These are phyloP conservation scores for Excoecaria cochinchinensis DNA, from an alignment of 345 rosid species.

Conservation along the genomic window DNA sequence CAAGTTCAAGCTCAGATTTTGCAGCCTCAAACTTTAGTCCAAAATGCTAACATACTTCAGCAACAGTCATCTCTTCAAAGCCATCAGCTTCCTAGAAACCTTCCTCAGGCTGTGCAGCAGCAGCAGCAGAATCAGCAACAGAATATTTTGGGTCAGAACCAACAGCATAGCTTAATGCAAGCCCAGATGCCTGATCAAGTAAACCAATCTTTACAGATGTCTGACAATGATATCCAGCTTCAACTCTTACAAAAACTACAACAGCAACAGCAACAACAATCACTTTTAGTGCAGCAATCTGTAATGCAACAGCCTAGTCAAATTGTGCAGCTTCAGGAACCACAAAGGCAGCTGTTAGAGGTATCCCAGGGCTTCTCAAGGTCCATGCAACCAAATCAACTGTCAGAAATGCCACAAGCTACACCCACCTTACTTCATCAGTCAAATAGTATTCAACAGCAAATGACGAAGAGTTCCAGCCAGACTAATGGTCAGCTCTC, in stretches of 20 bases:
- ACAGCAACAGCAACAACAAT: conserved; percentile 63
- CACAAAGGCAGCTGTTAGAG: conserved; percentile 50
- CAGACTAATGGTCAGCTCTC: conserved; percentile 39
- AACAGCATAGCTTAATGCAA: conserved; percentile 42
- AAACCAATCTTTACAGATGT: conserved; percentile 42
- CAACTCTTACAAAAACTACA: conserved; percentile 81
- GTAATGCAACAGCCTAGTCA: conserved; percentile 45
- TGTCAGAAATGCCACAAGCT: conserved; percentile 46
- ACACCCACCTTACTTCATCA: conserved; percentile 37
- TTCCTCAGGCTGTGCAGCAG: conserved; percentile 55
- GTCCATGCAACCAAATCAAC: conserved; percentile 38
- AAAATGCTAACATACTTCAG: conserved; percentile 37
- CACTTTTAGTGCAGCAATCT: conserved; percentile 46
- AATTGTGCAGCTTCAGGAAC: conserved; percentile 47
- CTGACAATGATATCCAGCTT: conserved; percentile 57
- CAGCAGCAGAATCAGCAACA: conserved; percentile 46
- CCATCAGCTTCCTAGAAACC: conserved; percentile 44
- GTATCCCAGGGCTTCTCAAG: conserved; percentile 54
- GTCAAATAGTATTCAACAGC: conserved; percentile 39
- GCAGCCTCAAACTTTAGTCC: conserved; percentile 50
- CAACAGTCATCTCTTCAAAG: conserved; percentile 46
- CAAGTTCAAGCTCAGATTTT: conserved; percentile 49
- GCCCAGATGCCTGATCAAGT: conserved; percentile 45
- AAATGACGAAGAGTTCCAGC: conserved; percentile 37
- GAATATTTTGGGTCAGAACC: conserved; percentile 41